Evolutionary conservation across 2,329 filamentous ascomycete genomes (phyloP).

Genomic region (Alternaria novae-zelandiae): DNA sequence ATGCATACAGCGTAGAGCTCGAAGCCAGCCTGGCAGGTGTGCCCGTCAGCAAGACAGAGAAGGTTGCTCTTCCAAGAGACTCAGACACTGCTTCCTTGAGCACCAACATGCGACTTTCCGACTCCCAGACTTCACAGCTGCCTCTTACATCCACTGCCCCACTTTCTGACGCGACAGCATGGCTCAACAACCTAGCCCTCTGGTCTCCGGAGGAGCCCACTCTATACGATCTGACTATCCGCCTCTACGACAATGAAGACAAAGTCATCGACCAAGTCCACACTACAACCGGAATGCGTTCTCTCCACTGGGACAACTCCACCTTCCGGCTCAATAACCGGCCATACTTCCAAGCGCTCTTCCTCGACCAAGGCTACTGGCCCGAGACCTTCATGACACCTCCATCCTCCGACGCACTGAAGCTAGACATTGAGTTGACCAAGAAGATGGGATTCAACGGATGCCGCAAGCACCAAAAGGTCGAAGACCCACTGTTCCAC

Average conservation of each 20-base stretch:
- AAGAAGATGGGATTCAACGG: slow-evolving; percentile 70
- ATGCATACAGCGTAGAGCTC: slow-evolving; percentile 59
- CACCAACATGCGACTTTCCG: slow-evolving; percentile 57
- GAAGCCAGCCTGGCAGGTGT: slow-evolving; percentile 60
- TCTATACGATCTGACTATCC: slow-evolving; percentile 63
- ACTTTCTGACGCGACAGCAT: slow-evolving; percentile 50
- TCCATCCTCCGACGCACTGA: slow-evolving; percentile 56
- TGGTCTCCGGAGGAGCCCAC: slow-evolving; percentile 66
- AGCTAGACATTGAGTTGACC: slow-evolving; percentile 61
- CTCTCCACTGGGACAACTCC: slow-evolving; percentile 65
- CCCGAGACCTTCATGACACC: slow-evolving; percentile 66
- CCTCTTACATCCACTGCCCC: slow-evolving; percentile 43
- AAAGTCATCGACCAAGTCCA: slow-evolving; percentile 61
- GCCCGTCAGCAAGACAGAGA: slow-evolving; percentile 53
- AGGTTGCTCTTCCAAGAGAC: slow-evolving; percentile 56
- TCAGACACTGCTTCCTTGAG: slow-evolving; percentile 57
- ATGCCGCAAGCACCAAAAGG: slow-evolving; percentile 70
- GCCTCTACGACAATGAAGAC: slow-evolving; percentile 53
- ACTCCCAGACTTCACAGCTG: slow-evolving; percentile 51
- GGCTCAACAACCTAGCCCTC: slow-evolving; percentile 65
- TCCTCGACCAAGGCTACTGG: slow-evolving; percentile 70
- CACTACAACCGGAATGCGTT: slow-evolving; percentile 68
- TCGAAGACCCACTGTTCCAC: slow-evolving; percentile 66
- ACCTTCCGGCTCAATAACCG: slow-evolving; percentile 65
- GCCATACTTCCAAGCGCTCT: slow-evolving; percentile 66